Evolutionary conservation across 2,329 filamentous ascomycete species (phyloP).

Genomic region (Teratosphaeria gauchensis): DNA sequence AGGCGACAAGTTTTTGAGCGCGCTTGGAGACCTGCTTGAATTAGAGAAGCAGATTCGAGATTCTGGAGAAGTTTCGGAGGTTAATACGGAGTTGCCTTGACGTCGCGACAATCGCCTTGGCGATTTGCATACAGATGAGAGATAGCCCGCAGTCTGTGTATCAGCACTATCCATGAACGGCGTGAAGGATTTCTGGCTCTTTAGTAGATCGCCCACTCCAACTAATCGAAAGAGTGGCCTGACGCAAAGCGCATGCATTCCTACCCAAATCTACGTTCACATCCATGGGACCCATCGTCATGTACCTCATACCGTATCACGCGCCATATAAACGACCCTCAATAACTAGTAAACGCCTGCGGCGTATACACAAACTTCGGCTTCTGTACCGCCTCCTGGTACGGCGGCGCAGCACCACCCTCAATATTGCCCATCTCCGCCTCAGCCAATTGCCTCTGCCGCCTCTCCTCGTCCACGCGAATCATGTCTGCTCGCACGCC

Average conservation of each 20-base stretch:
- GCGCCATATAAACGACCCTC: too few relatives aligned
- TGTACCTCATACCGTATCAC: too few relatives aligned
- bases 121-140: too few relatives aligned
- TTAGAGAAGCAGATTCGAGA: not conserved
- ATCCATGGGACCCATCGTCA: too few relatives aligned
- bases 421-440: not conserved
- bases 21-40: not conserved
- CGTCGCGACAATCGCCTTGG: too few relatives aligned
- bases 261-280: too few relatives aligned
- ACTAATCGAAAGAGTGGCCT: too few relatives aligned
- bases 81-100: not conserved
- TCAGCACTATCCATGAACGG: too few relatives aligned
- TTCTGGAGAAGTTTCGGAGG: not conserved
- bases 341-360: conserved; percentile 2
- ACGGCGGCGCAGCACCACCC: not conserved
- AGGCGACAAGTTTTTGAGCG: not conserved
- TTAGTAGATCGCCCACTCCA: too few relatives aligned
- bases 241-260: too few relatives aligned
- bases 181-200: too few relatives aligned
- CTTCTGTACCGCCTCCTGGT: not conserved
- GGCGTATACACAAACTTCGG: conserved; percentile 6
- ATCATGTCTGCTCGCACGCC: conserved; percentile 14
- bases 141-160: too few relatives aligned
- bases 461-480: conserved; percentile 7
- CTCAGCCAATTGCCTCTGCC: conserved; percentile 1